A percentile compares a stretch with the other conserved stretches of the same genome.
Conservation (phyloP, 2,329 filamentous ascomycete species). For the Parafenestella ontariensis region DNA sequence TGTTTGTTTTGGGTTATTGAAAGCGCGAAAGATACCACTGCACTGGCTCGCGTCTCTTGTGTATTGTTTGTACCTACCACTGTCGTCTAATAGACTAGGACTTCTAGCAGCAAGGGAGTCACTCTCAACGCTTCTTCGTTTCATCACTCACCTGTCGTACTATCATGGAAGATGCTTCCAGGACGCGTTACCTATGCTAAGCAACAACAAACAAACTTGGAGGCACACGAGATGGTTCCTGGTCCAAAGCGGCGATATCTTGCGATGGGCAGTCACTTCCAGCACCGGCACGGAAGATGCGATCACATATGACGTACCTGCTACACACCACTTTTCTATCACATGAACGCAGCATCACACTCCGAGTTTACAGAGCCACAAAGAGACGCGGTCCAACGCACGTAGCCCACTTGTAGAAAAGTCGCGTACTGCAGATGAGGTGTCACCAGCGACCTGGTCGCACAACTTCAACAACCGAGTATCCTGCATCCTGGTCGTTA, state of each 20-base stretch:
- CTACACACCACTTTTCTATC: neutral
- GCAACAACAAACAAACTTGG: constrained; percentile 15
- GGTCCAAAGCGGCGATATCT: neutral
- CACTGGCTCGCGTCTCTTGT: constrained; percentile 24
- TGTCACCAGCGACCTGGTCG: constrained; percentile 19
- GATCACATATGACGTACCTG: neutral
- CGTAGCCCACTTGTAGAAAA: constrained; percentile 20
- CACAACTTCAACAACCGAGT: constrained; percentile 15
- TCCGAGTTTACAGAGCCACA: neutral
- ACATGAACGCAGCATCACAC: constrained; percentile 7
- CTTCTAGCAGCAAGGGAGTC: constrained; percentile 25
- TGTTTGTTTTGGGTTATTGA: constrained; percentile 17
- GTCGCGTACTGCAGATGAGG: constrained; percentile 26
- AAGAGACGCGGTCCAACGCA: neutral
- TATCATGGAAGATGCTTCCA: constrained; percentile 9
- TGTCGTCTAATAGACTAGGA: constrained; percentile 21
- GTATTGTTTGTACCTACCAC: constrained; percentile 27
- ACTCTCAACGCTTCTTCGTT: constrained; percentile 1
- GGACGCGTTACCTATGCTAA: constrained; percentile 22
- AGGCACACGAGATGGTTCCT: neutral
- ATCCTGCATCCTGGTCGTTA: constrained; percentile 6
- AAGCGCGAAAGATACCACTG: constrained; percentile 32
- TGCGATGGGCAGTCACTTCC: neutral
- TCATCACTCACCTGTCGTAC: constrained; percentile 6
- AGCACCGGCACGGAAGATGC: neutral